A percentile compares a stretch with the other conserved stretches of the same genome.
These are phyloP conservation scores for Pseudocohnilembus persalinus DNA, from an alignment of 169 alveolate species.

Conservation along the genomic window DNA sequence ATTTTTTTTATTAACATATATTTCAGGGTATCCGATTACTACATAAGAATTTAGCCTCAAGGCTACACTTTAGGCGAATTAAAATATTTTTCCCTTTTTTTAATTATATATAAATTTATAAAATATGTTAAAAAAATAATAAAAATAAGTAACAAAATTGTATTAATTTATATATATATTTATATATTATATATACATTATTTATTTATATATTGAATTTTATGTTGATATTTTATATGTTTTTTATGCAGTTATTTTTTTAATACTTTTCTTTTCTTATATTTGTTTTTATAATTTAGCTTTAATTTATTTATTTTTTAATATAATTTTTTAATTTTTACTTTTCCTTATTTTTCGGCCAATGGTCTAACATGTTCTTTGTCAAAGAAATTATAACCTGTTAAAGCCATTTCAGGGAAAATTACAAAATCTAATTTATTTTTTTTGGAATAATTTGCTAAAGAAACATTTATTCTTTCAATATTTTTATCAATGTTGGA, in stretches of 20 bases:
- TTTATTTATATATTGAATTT: too few species aligned
- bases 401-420: slow-evolving; percentile 67
- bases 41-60: slow-evolving; percentile 51
- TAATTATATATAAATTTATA: too few species aligned
- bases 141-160: too few species aligned
- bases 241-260: too few species aligned
- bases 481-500: slow-evolving; percentile 20
- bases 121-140: neutral
- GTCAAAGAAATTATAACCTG: slow-evolving; percentile 57
- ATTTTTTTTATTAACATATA: neutral
- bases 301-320: too few species aligned
- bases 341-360: slow-evolving; percentile 50
- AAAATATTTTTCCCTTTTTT: slow-evolving; percentile 46
- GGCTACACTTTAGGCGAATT: slow-evolving; percentile 54
- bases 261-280: too few species aligned
- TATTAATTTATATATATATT: too few species aligned
- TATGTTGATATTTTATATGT: too few species aligned
- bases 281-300: too few species aligned
- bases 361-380: slow-evolving; percentile 53
- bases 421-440: slow-evolving; percentile 58
- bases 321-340: too few species aligned
- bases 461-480: slow-evolving; percentile 18
- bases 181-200: too few species aligned
- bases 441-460: slow-evolving; percentile 20
- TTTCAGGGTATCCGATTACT: slow-evolving; percentile 61